Evolutionary conservation across 2,329 filamentous ascomycete species (phyloP).

Genomic region (Fonsecaea pedrosoi): DNA sequence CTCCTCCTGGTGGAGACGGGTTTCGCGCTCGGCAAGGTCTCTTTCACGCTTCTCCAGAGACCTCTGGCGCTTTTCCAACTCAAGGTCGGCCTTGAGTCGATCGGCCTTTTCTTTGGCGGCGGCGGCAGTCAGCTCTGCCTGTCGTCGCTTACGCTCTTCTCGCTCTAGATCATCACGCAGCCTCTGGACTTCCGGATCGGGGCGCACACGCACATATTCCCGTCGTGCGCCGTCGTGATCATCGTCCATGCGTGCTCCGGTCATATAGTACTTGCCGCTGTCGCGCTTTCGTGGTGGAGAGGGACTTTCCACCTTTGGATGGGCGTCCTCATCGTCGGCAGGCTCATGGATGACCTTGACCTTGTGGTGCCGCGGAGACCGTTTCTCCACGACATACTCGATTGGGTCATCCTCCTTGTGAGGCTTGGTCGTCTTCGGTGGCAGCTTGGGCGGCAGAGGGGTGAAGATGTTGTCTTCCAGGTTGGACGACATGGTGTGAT

Average conservation of each 20-base stretch:
- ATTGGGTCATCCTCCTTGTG: slow-evolving; percentile 19
- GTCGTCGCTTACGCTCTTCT: slow-evolving; percentile 28
- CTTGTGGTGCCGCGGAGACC: slow-evolving; percentile 24
- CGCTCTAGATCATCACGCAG: slow-evolving; percentile 26
- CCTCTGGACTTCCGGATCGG: slow-evolving; percentile 27
- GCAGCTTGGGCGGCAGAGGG: slow-evolving; percentile 32
- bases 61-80: slow-evolving; percentile 26
- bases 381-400: slow-evolving; percentile 20
- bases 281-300: slow-evolving; percentile 29
- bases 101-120: slow-evolving; percentile 23
- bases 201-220: slow-evolving; percentile 31
- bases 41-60: slow-evolving; percentile 32
- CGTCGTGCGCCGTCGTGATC: slow-evolving; percentile 4
- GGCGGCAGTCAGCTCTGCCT: slow-evolving; percentile 30
- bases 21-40: slow-evolving; percentile 22
- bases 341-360: slow-evolving; percentile 27
- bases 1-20: slow-evolving; percentile 20
- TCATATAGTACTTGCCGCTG: slow-evolving; percentile 32
- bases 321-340: slow-evolving; percentile 26
- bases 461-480: slow-evolving; percentile 29
- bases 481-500: slow-evolving; percentile 31
- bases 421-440: slow-evolving; percentile 24
- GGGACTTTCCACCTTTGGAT: slow-evolving; percentile 33
- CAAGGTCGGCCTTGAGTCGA: slow-evolving; percentile 26
- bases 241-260: slow-evolving; percentile 10